Percentiles rank a stretch among this genome's conserved stretches.
Evolutionary conservation across 257 asterid species (phyloP).

Genomic region (Penstemon barbatus): DNA sequence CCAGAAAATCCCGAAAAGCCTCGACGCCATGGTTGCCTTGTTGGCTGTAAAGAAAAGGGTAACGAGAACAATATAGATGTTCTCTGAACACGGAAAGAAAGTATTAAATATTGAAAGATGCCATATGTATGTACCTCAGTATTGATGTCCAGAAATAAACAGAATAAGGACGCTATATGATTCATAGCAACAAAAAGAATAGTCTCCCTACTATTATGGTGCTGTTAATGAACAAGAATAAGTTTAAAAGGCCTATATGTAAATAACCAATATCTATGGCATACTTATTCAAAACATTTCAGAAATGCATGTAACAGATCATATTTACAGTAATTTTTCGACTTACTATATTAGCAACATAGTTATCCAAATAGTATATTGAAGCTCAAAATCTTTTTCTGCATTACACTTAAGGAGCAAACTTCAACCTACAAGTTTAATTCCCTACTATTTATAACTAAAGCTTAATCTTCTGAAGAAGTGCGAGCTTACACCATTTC

Average conservation of each 20-base stretch:
- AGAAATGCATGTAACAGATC: slow-evolving; percentile 1
- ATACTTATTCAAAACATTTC: slow-evolving; percentile 18
- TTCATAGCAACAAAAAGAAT: background rate
- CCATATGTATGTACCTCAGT: slow-evolving; percentile 16
- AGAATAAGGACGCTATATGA: slow-evolving; percentile 14
- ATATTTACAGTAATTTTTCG: slow-evolving; percentile 3
- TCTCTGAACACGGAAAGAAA: slow-evolving; percentile 31
- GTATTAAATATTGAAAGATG: background rate
- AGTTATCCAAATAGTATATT: slow-evolving; percentile 6
- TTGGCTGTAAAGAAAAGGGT: slow-evolving; percentile 40
- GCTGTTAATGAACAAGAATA: slow-evolving; percentile 22
- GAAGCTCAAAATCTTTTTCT: slow-evolving; percentile 1
- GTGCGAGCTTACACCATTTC: slow-evolving; percentile 22
- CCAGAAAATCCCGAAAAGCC: slow-evolving; percentile 55
- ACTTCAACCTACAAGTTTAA: slow-evolving; percentile 13
- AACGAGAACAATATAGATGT: slow-evolving; percentile 32
- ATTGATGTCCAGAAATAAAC: slow-evolving; percentile 23
- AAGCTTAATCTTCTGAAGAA: slow-evolving; percentile 26
- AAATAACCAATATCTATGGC: slow-evolving; percentile 7
- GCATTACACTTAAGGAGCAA: slow-evolving; percentile 22
- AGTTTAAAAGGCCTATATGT: slow-evolving; percentile 13
- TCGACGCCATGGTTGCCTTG: slow-evolving; percentile 77
- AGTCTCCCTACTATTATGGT: background rate
- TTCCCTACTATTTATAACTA: slow-evolving; percentile 15
- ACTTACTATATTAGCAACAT: background rate